phyloP scores from a whole-genome alignment of 2,329 filamentous ascomycete genomes.

The Ceratocystis papillata region DNA sequence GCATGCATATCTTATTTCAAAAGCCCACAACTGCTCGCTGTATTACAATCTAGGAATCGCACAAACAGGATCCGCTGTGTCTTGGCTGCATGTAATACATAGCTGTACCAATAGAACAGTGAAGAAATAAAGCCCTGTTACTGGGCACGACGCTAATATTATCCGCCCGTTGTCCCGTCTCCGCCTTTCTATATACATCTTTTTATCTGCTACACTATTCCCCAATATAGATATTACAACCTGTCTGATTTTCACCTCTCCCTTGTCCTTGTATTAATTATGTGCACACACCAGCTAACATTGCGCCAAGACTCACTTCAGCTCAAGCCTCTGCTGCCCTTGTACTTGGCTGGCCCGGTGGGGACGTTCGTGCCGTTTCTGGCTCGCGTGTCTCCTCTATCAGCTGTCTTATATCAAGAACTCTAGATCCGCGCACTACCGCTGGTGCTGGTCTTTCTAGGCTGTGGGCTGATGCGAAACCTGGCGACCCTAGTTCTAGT shows the following conservation, averaged over 20 bases:
- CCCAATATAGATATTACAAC: neutral
- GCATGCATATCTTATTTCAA: neutral
- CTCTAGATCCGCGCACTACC: neutral
- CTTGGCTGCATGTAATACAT: neutral
- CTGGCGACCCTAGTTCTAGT: neutral
- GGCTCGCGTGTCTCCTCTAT: neutral
- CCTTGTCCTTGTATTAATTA: neutral
- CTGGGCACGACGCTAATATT: neutral
- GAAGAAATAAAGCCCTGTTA: neutral
- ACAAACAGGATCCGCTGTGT: neutral
- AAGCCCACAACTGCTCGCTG: neutral
- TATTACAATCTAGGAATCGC: neutral
- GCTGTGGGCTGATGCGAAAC: neutral
- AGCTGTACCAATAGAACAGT: neutral
- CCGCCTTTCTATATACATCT: neutral
- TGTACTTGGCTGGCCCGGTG: neutral
- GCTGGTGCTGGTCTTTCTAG: neutral
- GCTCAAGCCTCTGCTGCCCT: slow-evolving; percentile 4
- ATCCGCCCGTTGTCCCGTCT: neutral
- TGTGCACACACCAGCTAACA: neutral
- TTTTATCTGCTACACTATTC: neutral
- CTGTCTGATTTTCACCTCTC: neutral
- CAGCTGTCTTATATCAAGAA: neutral
- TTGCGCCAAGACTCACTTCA: slow-evolving; percentile 1
- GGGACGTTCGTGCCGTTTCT: neutral